Conservation (phyloP, 768 basidiomycete species). For the Russula sp. region DNA sequence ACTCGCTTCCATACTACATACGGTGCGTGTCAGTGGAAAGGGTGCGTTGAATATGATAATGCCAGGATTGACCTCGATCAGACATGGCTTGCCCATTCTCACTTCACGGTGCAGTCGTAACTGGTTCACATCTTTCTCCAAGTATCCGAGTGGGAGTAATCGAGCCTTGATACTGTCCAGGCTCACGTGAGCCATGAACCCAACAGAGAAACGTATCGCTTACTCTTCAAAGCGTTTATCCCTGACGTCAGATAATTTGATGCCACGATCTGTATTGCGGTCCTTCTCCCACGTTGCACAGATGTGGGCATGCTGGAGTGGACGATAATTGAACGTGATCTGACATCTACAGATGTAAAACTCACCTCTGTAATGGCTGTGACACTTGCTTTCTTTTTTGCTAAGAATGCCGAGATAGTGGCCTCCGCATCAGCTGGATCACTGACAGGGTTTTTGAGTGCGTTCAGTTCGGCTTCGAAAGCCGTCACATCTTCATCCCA, state of each 20-base stretch:
- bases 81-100: constrained; percentile 19
- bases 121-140: constrained; percentile 7
- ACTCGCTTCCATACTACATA: constrained; percentile 18
- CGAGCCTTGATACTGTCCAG: constrained; percentile 17
- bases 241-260: constrained; percentile 14
- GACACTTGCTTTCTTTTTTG: not conserved
- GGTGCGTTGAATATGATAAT: not conserved
- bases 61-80: constrained; percentile 13
- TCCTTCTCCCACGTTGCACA: constrained; percentile 18
- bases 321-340: not conserved
- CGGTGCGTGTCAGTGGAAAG: not conserved
- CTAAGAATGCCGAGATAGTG: constrained; percentile 5
- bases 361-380: constrained; percentile 11
- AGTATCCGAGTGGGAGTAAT: constrained; percentile 11
- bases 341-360: not conserved
- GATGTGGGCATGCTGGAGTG: constrained; percentile 9
- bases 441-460: not conserved
- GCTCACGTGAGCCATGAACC: not conserved
- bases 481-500: constrained; percentile 19
- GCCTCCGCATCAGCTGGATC: not conserved
- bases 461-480: not conserved
- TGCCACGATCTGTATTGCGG: constrained; percentile 14
- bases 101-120: constrained; percentile 24
- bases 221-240: constrained; percentile 25
- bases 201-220: not conserved